phyloP scores from a whole-genome alignment of 208 protist species.

The Angomonas deanei region DNA sequence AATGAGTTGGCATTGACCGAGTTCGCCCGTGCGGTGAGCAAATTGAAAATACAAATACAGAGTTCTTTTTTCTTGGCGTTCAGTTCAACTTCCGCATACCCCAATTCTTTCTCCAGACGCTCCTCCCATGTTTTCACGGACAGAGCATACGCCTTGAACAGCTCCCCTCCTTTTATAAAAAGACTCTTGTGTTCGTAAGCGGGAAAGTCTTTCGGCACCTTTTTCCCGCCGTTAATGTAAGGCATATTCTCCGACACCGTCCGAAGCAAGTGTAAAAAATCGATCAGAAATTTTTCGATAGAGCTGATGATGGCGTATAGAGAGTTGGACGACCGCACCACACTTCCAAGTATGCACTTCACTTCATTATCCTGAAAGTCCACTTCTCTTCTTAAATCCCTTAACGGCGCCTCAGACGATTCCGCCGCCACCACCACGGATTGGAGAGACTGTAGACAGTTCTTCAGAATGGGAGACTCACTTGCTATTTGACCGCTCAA shows the following conservation, averaged over 20 bases:
- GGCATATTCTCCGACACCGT: neutral
- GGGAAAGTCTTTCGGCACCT: constrained; percentile 7
- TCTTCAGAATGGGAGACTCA: neutral
- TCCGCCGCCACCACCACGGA: neutral
- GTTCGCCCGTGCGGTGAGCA: too few relatives aligned
- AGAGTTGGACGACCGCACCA: neutral
- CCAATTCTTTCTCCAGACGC: neutral
- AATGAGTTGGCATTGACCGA: too few relatives aligned
- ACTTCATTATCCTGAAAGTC: neutral
- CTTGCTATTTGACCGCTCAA: neutral
- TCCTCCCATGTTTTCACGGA: neutral
- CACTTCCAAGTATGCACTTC: neutral
- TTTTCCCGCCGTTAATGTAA: constrained; percentile 5
- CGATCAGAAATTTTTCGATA: neutral
- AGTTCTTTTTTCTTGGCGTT: neutral
- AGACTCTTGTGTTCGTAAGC: constrained; percentile 8
- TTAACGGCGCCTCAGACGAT: too few relatives aligned
- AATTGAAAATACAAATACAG: too few relatives aligned
- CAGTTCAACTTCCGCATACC: neutral
- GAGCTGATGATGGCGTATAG: neutral
- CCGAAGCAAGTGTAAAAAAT: neutral
- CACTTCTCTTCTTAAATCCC: neutral
- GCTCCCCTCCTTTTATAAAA: constrained; percentile 3
- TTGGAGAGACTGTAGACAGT: neutral
- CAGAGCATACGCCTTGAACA: neutral